Evolutionary conservation across 106 monocot species (phyloP).

Genomic region (Xerophyta viscosa): DNA sequence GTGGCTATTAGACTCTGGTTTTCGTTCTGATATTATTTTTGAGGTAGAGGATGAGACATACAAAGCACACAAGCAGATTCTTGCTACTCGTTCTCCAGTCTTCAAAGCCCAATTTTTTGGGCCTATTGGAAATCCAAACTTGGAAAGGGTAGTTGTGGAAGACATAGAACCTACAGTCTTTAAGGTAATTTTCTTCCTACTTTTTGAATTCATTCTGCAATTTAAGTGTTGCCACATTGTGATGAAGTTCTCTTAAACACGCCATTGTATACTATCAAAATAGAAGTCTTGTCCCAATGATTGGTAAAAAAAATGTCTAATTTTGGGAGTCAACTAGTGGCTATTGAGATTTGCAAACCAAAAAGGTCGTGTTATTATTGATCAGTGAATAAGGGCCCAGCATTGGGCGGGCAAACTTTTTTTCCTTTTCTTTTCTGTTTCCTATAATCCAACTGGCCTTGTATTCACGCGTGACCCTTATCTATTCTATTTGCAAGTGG

Average conservation of each 20-base stretch:
- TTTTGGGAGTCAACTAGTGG: too few relatives aligned
- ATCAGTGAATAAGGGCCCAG: too few relatives aligned
- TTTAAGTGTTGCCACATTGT: not conserved
- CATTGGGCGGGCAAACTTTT: too few relatives aligned
- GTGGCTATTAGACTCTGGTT: conserved; percentile 15
- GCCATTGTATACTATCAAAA: too few relatives aligned
- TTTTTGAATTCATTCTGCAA: not conserved
- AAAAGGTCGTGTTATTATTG: too few relatives aligned
- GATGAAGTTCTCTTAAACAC: not conserved
- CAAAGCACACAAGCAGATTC: conserved; percentile 34
- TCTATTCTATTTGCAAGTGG: too few relatives aligned
- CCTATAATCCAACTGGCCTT: too few relatives aligned
- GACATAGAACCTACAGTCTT: conserved; percentile 46
- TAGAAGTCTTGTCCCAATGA: too few relatives aligned
- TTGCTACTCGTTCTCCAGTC: conserved; percentile 52
- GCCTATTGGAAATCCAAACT: conserved; percentile 26
- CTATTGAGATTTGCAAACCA: too few relatives aligned
- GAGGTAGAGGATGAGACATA: conserved; percentile 32
- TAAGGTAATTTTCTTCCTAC: conserved; percentile 19
- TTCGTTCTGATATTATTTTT: conserved; percentile 32
- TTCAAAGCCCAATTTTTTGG: conserved; percentile 50
- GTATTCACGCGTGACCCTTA: too few relatives aligned
- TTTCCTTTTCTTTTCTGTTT: too few relatives aligned
- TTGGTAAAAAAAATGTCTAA: too few relatives aligned
- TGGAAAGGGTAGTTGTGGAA: conserved; percentile 21